A percentile compares a stretch with the other conserved stretches of the same genome.
Conservation (phyloP, 345 rosid species). For the Citrus trifoliata region DNA sequence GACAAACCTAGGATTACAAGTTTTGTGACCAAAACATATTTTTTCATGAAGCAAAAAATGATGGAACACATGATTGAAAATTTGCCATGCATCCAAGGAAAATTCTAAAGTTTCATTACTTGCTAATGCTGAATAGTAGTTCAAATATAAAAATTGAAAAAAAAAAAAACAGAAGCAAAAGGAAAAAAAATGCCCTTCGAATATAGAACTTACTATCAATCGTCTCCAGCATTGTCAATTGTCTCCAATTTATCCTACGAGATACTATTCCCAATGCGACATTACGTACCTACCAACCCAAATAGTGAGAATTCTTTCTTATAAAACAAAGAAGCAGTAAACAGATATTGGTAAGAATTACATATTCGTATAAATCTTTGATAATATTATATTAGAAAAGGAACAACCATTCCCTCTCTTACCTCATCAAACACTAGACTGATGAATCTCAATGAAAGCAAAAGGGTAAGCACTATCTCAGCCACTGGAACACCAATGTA, state of each 20-base stretch:
- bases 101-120: background rate
- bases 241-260: conserved; percentile 86
- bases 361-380: background rate
- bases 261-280: conserved; percentile 89
- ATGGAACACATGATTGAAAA: background rate
- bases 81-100: background rate
- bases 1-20: background rate
- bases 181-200: background rate
- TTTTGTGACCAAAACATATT: background rate
- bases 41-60: background rate
- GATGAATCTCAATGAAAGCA: conserved; percentile 87
- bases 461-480: conserved; percentile 81
- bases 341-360: background rate
- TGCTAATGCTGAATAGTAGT: background rate
- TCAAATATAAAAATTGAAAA: background rate
- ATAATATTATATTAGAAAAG: background rate
- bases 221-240: conserved; percentile 73
- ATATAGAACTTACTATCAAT: conserved; percentile 58
- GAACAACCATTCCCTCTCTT: background rate
- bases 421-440: conserved; percentile 94
- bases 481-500: conserved; percentile 77
- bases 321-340: background rate
- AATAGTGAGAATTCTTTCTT: background rate
- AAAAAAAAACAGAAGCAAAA: background rate
- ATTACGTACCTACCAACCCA: conserved; percentile 60